Percentiles rank a stretch among this genome's conserved stretches.
Conservation (phyloP, 2,329 filamentous ascomycete species). For the Aspergillus terreus region DNA sequence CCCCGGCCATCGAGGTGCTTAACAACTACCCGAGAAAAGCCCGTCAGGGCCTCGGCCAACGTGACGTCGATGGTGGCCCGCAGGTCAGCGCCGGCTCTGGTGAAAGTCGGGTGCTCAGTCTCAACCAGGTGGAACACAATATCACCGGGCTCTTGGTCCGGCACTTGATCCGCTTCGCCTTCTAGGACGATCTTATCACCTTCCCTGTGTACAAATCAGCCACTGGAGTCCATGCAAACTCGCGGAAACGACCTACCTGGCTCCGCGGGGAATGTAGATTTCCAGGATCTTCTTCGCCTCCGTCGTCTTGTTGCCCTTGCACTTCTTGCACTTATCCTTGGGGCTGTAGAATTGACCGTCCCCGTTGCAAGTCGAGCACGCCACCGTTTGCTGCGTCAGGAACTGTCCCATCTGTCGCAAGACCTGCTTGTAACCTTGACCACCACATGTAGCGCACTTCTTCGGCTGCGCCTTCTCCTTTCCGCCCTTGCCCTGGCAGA, state of each 20-base stretch:
- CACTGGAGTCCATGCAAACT: background rate
- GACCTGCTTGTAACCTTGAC: slow-evolving; percentile 71
- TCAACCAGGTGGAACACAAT: slow-evolving; percentile 88
- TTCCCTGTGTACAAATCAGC: slow-evolving; percentile 43
- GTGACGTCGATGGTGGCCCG: slow-evolving; percentile 77
- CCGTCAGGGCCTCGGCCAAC: slow-evolving; percentile 77
- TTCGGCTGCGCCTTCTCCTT: slow-evolving; percentile 87
- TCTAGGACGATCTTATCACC: slow-evolving; percentile 87
- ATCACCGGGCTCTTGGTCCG: slow-evolving; percentile 84
- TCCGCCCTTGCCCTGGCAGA: slow-evolving; percentile 84
- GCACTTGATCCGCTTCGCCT: slow-evolving; percentile 89
- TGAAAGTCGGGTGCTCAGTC: slow-evolving; percentile 75
- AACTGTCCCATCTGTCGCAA: slow-evolving; percentile 83
- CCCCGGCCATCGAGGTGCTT: slow-evolving; percentile 92
- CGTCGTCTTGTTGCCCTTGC: slow-evolving; percentile 84
- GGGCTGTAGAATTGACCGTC: slow-evolving; percentile 86
- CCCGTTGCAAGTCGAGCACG: slow-evolving; percentile 80
- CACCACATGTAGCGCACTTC: slow-evolving; percentile 79
- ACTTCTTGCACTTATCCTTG: slow-evolving; percentile 98
- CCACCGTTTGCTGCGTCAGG: slow-evolving; percentile 72
- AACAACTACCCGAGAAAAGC: slow-evolving; percentile 85
- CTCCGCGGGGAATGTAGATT: slow-evolving; percentile 89
- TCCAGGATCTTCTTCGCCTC: slow-evolving; percentile 92
- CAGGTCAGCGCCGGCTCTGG: slow-evolving; percentile 78
- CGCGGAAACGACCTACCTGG: slow-evolving; percentile 47